Percentiles rank a stretch among this genome's conserved stretches.
Evolutionary conservation across 2,329 filamentous ascomycete species (phyloP).

Genomic region (Xylaria arbuscula): DNA sequence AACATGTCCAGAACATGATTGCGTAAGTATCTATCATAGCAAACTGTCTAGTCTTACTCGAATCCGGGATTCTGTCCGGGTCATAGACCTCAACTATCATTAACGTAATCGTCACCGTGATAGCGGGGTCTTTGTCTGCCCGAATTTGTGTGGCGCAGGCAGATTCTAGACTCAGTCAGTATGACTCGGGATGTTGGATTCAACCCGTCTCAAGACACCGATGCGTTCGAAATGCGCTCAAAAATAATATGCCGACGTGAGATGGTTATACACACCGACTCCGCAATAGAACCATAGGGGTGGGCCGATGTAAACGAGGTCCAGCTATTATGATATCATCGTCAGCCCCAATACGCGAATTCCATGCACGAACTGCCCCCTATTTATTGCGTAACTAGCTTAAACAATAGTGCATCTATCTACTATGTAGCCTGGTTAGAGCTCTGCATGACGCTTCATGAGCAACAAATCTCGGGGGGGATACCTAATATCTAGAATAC

Average conservation of each 20-base stretch:
- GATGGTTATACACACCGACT: too few species aligned
- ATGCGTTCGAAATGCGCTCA: background rate
- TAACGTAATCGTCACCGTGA: background rate
- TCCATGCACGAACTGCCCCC: too few species aligned
- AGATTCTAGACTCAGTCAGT: background rate
- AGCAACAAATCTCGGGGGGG: too few species aligned
- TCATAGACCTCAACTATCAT: background rate
- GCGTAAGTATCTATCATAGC: background rate
- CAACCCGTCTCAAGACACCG: background rate
- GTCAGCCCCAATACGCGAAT: background rate
- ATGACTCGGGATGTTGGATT: background rate
- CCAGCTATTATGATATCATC: background rate
- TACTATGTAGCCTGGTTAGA: too few species aligned
- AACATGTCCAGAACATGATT: conserved; percentile 12
- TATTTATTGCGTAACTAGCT: background rate
- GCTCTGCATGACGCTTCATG: background rate
- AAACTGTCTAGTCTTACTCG: background rate
- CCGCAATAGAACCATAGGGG: too few species aligned
- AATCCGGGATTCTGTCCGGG: too few species aligned
- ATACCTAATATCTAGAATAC: too few species aligned
- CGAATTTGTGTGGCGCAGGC: background rate
- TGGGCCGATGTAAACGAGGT: background rate
- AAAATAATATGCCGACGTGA: too few species aligned
- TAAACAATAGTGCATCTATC: background rate
- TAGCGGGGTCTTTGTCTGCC: background rate